Base-by-base conservation (phyloP, 2,329 filamentous ascomycete genomes). In the Drechslerella coelobrocha region DNA sequence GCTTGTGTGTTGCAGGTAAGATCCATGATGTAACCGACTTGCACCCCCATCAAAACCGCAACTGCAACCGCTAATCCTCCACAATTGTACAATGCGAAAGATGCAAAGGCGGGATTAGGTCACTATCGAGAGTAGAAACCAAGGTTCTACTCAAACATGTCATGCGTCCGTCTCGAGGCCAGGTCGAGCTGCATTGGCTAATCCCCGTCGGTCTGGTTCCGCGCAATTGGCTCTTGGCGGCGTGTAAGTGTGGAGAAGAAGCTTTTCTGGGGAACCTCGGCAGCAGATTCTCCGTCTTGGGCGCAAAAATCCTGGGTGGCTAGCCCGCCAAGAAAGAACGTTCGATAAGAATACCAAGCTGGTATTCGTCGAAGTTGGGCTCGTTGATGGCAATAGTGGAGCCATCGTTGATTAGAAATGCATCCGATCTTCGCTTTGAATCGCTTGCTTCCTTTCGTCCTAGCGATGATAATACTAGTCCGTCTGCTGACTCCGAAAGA, bases 201-300 rank as follows among this genome's bases (percentile, higher is more conserved):
- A 19, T 61, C 21, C 24, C 48, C 48, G 63, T 61, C 55, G 41
- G 27, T 61, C 27, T 68, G 55, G 55, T 54, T 41, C 50, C 43
- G 50, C 29, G 29, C 62, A 7, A 61, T 61, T 68, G 48, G 56
- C 24, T 41, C 63, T 68, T 62, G 56, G 56, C 63, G 51, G 45
- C 21, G 19, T 21, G 43, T 29, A 19, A 29, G 24, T 68, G 63
- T 61, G 63, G 63, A 61, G 63, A 60, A 68, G 62, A 68, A 68
- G 63, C 63, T 61, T 68, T 68, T 68, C 50, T 57, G 63, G 63
- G 63, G 63, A 61, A 57, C 37, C 56, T 68, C 63, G 63, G 63
- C 63, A 61, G 24, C 55, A 68, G 63, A 61, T 68, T 68, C 63
- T 68, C 55, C 63, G 62, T 60, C 62, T 60, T 60, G 54, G 61